Percentiles rank a stretch among this genome's conserved stretches.
Conservation (phyloP, 805 yeast genomes). For the Zygosaccharomyces bailii region DNA sequence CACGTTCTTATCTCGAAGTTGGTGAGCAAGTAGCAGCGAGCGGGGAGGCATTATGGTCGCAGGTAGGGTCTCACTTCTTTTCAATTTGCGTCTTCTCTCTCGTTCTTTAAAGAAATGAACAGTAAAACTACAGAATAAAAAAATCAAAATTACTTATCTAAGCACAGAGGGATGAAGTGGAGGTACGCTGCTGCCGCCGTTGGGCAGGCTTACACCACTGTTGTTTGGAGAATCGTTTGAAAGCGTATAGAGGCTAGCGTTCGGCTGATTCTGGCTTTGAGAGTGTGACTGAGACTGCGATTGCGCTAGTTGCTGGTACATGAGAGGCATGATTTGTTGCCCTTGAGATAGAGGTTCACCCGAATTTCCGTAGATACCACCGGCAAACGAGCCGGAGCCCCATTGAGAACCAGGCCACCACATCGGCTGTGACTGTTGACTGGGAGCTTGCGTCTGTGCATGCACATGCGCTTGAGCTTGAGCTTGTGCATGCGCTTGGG, state of each 20-base stretch:
- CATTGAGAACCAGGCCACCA: constrained; percentile 3
- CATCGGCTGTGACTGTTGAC: constrained; percentile 1
- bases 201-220: constrained; percentile 8
- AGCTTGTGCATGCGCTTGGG: background rate
- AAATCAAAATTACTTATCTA: constrained; percentile 8
- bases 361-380: background rate
- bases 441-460: background rate
- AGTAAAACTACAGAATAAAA: background rate
- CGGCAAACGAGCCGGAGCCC: background rate
- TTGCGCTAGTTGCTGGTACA: constrained; percentile 4
- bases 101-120: background rate
- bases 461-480: background rate
- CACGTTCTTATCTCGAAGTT: constrained; percentile 25
- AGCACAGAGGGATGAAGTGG: constrained; percentile 25
- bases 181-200: constrained; percentile 13
- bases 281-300: background rate
- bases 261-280: background rate
- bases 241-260: constrained; percentile 5
- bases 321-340: constrained; percentile 1
- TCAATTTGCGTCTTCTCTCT: background rate
- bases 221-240: constrained; percentile 9
- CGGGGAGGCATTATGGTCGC: constrained; percentile 10
- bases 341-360: background rate
- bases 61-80: constrained; percentile 5
- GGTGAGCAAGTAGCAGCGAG: constrained; percentile 33